A percentile compares a stretch with the other conserved stretches of the same genome.
These are phyloP conservation scores for Lipomyces kockii DNA, from an alignment of 805 yeast species.

Conservation along the genomic window DNA sequence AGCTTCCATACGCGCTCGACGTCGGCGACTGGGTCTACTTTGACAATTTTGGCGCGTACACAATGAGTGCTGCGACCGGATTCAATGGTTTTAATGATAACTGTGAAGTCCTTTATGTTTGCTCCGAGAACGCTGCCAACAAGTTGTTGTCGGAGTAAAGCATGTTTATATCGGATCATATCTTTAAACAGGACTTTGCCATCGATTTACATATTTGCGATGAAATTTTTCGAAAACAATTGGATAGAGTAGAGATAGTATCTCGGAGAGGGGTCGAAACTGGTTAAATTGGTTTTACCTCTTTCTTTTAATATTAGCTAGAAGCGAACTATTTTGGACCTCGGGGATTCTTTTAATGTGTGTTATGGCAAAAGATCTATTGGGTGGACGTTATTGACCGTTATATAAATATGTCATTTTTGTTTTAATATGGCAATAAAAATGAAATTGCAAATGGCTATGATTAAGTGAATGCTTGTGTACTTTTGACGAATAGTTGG, in stretches of 20 bases:
- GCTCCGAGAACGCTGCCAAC: conserved; percentile 46
- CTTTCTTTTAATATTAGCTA: neutral
- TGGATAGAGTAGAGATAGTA: neutral
- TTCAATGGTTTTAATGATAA: conserved; percentile 84
- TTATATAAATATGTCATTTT: neutral
- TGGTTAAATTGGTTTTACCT: no score
- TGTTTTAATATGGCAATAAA: neutral
- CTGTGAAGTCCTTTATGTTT: conserved; percentile 64
- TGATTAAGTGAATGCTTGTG: neutral
- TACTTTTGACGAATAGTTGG: neutral
- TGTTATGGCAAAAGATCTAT: neutral
- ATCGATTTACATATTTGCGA: neutral
- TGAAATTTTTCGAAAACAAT: neutral
- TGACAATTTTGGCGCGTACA: conserved; percentile 85
- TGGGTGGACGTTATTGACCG: neutral
- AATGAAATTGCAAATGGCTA: neutral
- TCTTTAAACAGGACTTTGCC: neutral
- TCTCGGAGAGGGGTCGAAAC: neutral
- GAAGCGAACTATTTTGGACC: neutral
- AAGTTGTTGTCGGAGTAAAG: conserved; percentile 17
- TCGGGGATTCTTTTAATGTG: neutral
- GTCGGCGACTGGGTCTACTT: conserved; percentile 95
- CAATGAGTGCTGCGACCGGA: conserved; percentile 86
- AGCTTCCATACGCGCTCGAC: conserved; percentile 61
- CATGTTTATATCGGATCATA: neutral